phyloP scores from a whole-genome alignment of 129 eudicot genomes.

The Kitagawia praeruptora region DNA sequence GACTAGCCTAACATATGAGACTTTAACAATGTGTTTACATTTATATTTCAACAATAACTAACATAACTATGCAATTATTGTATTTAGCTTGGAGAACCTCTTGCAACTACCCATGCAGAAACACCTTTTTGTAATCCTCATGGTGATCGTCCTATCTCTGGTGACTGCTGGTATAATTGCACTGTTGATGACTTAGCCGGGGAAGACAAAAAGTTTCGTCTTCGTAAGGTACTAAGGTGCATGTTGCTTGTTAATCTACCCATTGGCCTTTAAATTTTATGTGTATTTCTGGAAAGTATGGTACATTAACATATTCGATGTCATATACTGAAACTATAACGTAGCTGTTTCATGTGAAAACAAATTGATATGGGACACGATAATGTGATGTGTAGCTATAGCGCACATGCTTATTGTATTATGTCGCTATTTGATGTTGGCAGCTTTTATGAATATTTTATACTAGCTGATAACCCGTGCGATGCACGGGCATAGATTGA shows the following conservation, averaged over 20 bases:
- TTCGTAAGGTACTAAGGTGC: constrained; percentile 1
- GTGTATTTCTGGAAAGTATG: neutral
- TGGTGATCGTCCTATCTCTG: constrained; percentile 63
- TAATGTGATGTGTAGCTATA: neutral
- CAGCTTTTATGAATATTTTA: constrained; percentile 60
- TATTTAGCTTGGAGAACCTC: constrained; percentile 80
- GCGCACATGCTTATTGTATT: neutral
- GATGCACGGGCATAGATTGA: too few relatives aligned
- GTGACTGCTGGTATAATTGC: constrained; percentile 95
- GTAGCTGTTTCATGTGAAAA: neutral
- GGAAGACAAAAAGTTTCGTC: constrained; percentile 4
- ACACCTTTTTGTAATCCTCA: constrained; percentile 62
- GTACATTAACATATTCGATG: neutral
- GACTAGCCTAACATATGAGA: too few relatives aligned
- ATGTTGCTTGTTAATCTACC: neutral
- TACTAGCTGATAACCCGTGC: too few relatives aligned
- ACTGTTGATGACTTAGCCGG: constrained; percentile 50
- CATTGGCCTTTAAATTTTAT: neutral
- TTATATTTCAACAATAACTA: too few relatives aligned
- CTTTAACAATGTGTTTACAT: too few relatives aligned
- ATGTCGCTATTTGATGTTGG: constrained; percentile 33
- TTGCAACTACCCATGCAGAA: constrained; percentile 40
- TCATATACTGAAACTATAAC: neutral
- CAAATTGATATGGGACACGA: neutral
- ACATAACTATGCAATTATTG: neutral